A percentile compares a stretch with the other conserved stretches of the same genome.
Evolutionary conservation across 2,329 filamentous ascomycete species (phyloP).

Genomic region (Hypoxylon sp.): DNA sequence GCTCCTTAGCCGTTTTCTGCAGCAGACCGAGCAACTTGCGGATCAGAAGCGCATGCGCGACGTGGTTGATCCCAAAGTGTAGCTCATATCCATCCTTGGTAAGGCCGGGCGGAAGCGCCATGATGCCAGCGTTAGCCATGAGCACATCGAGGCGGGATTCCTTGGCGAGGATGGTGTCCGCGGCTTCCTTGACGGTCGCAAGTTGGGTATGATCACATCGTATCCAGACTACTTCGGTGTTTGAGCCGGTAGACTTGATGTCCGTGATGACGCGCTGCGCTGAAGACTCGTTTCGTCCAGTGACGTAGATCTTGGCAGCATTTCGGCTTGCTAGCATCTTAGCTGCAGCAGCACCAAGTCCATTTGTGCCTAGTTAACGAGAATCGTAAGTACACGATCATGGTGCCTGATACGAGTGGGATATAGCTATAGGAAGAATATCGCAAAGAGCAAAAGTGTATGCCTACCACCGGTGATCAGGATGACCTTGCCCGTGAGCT

Average conservation of each 20-base stretch:
- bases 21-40: conserved; percentile 40
- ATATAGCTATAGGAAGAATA: background rate
- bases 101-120: conserved; percentile 54
- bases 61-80: conserved; percentile 61
- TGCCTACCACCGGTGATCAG: conserved; percentile 29
- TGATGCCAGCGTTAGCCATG: conserved; percentile 60
- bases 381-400: conserved; percentile 1
- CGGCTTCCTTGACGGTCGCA: conserved; percentile 48
- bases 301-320: conserved; percentile 29
- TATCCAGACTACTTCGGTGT: conserved; percentile 29
- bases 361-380: conserved; percentile 22
- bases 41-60: conserved; percentile 59
- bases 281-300: conserved; percentile 18
- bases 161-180: conserved; percentile 50
- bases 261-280: conserved; percentile 16
- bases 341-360: conserved; percentile 30
- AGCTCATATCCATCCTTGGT: conserved; percentile 60
- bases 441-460: background rate
- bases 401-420: background rate
- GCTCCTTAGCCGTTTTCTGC: conserved; percentile 27
- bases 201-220: conserved; percentile 27
- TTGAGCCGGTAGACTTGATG: conserved; percentile 21
- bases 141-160: conserved; percentile 58
- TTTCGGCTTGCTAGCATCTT: conserved; percentile 30
- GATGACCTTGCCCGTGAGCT: conserved; percentile 32